These are phyloP conservation scores for Vitis rupestris DNA, from an alignment of 164 flowering plant species.

Conservation along the genomic window DNA sequence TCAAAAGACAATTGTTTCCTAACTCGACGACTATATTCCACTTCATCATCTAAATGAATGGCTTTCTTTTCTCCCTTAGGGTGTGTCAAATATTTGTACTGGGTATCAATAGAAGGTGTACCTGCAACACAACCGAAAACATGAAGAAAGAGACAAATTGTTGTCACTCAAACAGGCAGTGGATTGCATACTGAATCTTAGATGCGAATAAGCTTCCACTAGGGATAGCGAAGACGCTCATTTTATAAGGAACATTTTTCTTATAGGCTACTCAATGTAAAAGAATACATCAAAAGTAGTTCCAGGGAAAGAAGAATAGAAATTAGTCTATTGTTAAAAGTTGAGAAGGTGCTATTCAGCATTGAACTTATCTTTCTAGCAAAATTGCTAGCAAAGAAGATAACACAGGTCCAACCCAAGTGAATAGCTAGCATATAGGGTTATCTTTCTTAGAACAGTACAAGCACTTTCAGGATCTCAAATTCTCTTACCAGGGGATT, in stretches of 20 bases:
- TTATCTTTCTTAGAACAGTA: neutral
- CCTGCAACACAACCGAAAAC: conserved; percentile 14
- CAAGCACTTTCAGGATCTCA: conserved; percentile 17
- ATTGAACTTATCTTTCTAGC: no score
- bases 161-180: neutral
- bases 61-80: conserved; percentile 9
- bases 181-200: no score
- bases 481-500: conserved; percentile 14
- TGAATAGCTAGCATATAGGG: neutral
- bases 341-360: no score
- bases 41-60: neutral
- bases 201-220: no score
- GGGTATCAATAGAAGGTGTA: conserved; percentile 21
- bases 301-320: no score
- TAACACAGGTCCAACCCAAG: neutral
- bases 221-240: no score
- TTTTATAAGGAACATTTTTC: no score
- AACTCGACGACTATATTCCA: conserved; percentile 12
- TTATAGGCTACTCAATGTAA: neutral
- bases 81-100: neutral
- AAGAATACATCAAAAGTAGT: neutral
- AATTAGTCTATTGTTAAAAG: no score
- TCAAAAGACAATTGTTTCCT: conserved; percentile 34
- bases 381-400: no score
- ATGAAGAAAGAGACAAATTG: neutral